Percentiles rank a stretch among this genome's conserved stretches.
phyloP scores from a whole-genome alignment of 176 grass and related monocot species.

The Pontederia crassipes region DNA sequence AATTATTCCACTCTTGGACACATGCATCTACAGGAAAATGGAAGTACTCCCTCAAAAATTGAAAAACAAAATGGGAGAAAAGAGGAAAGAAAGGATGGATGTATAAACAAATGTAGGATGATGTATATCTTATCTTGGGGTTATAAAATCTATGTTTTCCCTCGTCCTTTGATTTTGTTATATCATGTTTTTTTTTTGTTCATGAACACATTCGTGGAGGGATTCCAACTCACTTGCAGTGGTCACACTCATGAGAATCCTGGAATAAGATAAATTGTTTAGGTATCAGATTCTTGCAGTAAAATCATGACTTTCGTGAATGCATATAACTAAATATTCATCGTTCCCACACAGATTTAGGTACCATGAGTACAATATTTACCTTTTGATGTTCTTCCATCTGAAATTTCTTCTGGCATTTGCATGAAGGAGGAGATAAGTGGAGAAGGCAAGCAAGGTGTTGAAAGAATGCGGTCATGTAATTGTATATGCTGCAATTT shows the following conservation, averaged over 20 bases:
- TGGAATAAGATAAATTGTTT: neutral
- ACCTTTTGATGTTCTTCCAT: slow-evolving; percentile 10
- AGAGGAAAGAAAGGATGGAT: too few species aligned
- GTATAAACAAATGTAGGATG: too few species aligned
- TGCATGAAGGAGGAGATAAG: slow-evolving; percentile 9
- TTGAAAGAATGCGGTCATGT: slow-evolving; percentile 23
- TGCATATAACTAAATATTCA: neutral
- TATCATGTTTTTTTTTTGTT: too few species aligned
- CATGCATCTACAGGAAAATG: too few species aligned
- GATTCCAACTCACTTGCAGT: slow-evolving; percentile 25
- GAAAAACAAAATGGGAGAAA: too few species aligned
- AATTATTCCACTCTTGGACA: too few species aligned
- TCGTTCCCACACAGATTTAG: neutral
- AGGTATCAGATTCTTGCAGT: too few species aligned
- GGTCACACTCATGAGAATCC: slow-evolving; percentile 25
- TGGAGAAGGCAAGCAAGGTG: slow-evolving; percentile 9
- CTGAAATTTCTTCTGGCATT: slow-evolving; percentile 9
- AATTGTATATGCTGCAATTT: slow-evolving; percentile 61
- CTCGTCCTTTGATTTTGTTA: too few species aligned
- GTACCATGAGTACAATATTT: neutral
- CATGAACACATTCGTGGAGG: too few species aligned
- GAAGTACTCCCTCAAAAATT: too few species aligned
- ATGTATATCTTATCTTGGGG: too few species aligned
- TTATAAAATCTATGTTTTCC: too few species aligned
- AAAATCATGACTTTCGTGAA: neutral